phyloP scores from a whole-genome alignment of 129 eudicot genomes.

The Smallanthus sonchifolius region DNA sequence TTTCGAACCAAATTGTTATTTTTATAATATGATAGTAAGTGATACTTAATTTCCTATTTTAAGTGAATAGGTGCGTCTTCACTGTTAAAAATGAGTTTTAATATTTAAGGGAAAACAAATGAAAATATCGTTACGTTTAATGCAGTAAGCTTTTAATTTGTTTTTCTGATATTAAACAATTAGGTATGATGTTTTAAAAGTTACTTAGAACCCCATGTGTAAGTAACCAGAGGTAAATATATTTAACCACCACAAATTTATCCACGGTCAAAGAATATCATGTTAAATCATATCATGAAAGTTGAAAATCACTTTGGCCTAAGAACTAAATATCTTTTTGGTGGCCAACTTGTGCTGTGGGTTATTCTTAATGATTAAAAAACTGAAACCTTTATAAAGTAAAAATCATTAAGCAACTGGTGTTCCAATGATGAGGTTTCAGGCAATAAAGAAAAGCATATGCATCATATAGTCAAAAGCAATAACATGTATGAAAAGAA shows the following conservation, averaged over 20 bases:
- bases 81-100: background rate
- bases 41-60: background rate
- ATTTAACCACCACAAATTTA: background rate
- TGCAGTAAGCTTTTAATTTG: background rate
- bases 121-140: background rate
- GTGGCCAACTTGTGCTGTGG: conserved; percentile 22
- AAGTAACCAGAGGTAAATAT: background rate
- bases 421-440: conserved; percentile 48
- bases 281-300: background rate
- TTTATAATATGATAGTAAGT: background rate
- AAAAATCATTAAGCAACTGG: conserved; percentile 40
- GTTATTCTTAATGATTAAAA: conserved; percentile 15
- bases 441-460: conserved; percentile 43
- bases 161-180: background rate
- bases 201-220: background rate
- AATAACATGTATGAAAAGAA: conserved; percentile 57
- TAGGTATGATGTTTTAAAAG: background rate
- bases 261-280: background rate
- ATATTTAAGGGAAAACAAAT: background rate
- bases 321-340: conserved; percentile 11
- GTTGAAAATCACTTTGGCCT: conserved; percentile 11
- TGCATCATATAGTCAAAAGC: conserved; percentile 32
- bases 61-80: background rate
- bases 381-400: conserved; percentile 27
- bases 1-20: background rate